A percentile compares a stretch with the other conserved stretches of the same genome.
Evolutionary conservation across 257 asterid species (phyloP).

Genomic region (Ophiorrhiza pumila): DNA sequence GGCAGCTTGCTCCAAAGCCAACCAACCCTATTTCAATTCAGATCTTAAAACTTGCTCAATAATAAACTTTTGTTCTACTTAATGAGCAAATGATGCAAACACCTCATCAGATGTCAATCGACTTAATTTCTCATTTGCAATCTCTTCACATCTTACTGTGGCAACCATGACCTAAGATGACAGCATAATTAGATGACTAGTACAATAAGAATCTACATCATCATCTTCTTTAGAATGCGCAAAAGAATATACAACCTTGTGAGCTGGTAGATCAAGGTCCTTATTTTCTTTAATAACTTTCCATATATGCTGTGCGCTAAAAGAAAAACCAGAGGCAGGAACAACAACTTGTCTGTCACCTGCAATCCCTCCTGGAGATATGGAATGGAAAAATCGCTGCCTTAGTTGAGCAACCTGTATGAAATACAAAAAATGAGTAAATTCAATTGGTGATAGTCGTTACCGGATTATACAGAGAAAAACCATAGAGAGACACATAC

Average conservation of each 20-base stretch:
- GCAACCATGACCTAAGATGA: conserved; percentile 85
- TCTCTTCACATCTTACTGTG: conserved; percentile 94
- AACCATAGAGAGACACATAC: not conserved
- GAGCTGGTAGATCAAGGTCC: conserved; percentile 91
- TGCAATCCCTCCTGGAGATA: conserved; percentile 91
- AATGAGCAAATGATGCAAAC: conserved; percentile 31
- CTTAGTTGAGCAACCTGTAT: conserved; percentile 72
- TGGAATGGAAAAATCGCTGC: conserved; percentile 68
- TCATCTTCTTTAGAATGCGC: not conserved
- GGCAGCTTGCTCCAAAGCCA: conserved; percentile 68
- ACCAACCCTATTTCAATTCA: conserved; percentile 53
- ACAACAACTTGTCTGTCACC: conserved; percentile 90
- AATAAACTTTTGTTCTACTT: conserved; percentile 45
- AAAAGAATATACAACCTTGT: conserved; percentile 47
- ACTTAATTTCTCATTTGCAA: conserved; percentile 68
- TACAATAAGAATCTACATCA: conserved; percentile 6
- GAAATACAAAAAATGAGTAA: conserved; percentile 7
- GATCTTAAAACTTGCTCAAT: conserved; percentile 10
- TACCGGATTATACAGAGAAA: not conserved
- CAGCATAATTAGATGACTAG: not conserved
- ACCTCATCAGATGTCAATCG: conserved; percentile 14
- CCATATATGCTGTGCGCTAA: conserved; percentile 82
- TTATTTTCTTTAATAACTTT: conserved; percentile 81
- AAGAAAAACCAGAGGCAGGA: conserved; percentile 89
- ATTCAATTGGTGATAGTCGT: not conserved